phyloP scores from a whole-genome alignment of 2,329 filamentous ascomycete genomes.

The Sclerotinia spermophila region DNA sequence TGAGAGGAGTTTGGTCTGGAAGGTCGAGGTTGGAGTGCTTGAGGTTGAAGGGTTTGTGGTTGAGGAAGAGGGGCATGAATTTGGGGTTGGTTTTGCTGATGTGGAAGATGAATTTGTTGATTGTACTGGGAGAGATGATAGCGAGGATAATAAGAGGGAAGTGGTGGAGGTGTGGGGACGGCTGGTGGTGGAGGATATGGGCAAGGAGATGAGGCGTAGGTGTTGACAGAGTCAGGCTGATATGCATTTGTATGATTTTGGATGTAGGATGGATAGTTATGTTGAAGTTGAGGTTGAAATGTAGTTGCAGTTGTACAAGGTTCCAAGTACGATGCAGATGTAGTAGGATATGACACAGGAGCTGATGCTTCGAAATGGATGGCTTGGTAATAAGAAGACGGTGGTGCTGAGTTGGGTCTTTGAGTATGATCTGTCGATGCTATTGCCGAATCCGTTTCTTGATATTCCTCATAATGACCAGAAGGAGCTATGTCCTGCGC shows the following conservation, averaged over 20 bases:
- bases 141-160: background rate
- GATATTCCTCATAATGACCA: background rate
- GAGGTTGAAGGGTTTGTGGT: background rate
- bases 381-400: background rate
- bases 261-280: background rate
- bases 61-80: background rate
- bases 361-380: background rate
- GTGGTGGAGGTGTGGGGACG: conserved; percentile 13
- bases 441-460: background rate
- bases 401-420: background rate
- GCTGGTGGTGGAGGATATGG: background rate
- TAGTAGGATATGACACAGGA: background rate
- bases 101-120: too few species aligned
- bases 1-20: background rate
- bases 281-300: background rate
- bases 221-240: background rate
- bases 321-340: background rate
- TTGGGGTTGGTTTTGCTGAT: background rate
- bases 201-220: background rate
- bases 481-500: background rate
- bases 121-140: background rate
- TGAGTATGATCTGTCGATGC: background rate
- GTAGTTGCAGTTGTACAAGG: background rate
- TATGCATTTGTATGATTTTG: background rate
- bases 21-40: background rate